Evolutionary conservation across 768 basidiomycete genomes (phyloP).

Genomic region (Agaricus blazei): DNA sequence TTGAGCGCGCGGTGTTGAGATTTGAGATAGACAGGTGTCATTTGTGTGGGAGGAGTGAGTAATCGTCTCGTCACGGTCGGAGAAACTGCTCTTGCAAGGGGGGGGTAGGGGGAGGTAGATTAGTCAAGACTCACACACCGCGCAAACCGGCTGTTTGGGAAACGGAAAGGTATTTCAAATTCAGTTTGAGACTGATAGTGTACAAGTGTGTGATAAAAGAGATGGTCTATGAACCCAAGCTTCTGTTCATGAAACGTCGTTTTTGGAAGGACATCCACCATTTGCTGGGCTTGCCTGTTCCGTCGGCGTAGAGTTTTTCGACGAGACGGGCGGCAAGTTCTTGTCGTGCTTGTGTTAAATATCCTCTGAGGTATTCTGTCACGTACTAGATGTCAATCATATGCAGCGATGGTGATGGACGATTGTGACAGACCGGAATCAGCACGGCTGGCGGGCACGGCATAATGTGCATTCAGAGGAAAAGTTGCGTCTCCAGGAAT

Average conservation of each 20-base stretch:
- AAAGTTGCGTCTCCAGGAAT: slow-evolving; percentile 97
- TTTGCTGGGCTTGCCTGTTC: slow-evolving; percentile 92
- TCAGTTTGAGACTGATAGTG: not conserved
- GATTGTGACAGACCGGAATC: slow-evolving; percentile 61
- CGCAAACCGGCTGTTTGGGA: too few relatives aligned
- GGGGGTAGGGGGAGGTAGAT: not conserved
- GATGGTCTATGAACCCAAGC: slow-evolving; percentile 53
- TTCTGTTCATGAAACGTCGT: slow-evolving; percentile 93
- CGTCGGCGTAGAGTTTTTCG: slow-evolving; percentile 88
- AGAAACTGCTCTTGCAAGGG: too few relatives aligned
- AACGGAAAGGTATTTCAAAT: not conserved
- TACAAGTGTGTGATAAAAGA: not conserved
- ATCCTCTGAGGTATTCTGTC: slow-evolving; percentile 83
- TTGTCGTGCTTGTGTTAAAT: slow-evolving; percentile 89
- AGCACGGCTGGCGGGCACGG: slow-evolving; percentile 64
- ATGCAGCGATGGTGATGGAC: slow-evolving; percentile 7
- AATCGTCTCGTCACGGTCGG: too few relatives aligned
- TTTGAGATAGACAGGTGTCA: too few relatives aligned
- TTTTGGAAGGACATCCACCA: slow-evolving; percentile 99
- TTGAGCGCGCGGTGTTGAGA: too few relatives aligned
- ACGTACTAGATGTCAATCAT: not conserved
- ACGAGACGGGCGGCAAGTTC: slow-evolving; percentile 85
- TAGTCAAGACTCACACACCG: not conserved
- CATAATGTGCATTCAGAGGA: slow-evolving; percentile 88
- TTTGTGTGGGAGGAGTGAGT: too few relatives aligned